Base-by-base conservation (phyloP, 2,329 filamentous ascomycete species). In the Teratosphaeriaceae sp. region DNA sequence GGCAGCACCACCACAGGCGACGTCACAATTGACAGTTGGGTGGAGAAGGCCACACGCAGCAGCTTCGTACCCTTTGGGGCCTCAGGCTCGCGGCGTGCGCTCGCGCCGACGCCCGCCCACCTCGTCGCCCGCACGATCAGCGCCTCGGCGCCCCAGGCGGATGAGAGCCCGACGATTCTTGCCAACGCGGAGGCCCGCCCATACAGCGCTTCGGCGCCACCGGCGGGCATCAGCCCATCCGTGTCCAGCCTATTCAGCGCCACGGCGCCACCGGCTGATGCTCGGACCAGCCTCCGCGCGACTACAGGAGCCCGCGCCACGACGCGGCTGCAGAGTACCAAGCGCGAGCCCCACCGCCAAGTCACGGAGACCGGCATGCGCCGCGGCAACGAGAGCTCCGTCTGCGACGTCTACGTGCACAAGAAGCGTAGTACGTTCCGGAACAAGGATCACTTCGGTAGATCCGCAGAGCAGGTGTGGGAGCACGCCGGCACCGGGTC, bases 371-470 rank as follows among this genome's bases (percentile, higher is more conserved):
- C 9, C 15, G 9, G 9, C 9, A 9, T 22, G 16, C 16, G 19
- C 20, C 11, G 35, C 19, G n/a, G 35, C 16, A 3, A 38, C 35
- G 21, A 20, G 6, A n/a, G 7, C 8, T 38, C 20, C n/a, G 21
- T 15, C 13, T 38, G 35, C 18, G 16, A 23, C 15, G 23, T 39
- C 11, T 39, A 29, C 23, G 23, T 27, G 24, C 38, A 42, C 40
- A 23, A 15, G 23, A 35, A 42, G 30, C 40, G 21, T 5, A 47
- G 54, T 34, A 49, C 50, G 31, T 35, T 50, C 18, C 45, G 47
- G 39, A 49, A 47, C 45, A 45, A 50, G 24, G 54, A 57, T 39
- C 55, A 57, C 45, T 53, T 55, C 38, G 53, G 55, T 34, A 54
- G 48, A 48, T 30, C 27, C 9, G 8, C 18, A 9, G 29, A 8